Evolutionary conservation across 257 asterid species (phyloP).

Genomic region (Solanum rostratum): DNA sequence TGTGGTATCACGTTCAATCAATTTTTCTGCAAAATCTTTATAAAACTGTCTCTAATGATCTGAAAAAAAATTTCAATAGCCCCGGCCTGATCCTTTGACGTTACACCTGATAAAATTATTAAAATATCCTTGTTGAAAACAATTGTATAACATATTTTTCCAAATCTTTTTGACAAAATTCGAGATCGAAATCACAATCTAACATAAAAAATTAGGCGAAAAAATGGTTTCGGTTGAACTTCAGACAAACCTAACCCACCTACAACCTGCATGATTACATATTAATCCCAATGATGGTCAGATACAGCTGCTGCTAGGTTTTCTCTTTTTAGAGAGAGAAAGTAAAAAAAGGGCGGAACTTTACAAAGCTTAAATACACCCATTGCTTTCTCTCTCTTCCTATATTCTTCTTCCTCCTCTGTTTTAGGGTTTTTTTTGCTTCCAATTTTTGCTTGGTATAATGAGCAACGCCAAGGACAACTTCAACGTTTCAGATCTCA

Average conservation of each 20-base stretch:
- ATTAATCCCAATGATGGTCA: not conserved
- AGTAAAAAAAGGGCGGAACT: not conserved
- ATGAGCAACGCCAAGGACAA: constrained; percentile 27
- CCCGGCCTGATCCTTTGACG: no score
- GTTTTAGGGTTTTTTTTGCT: not conserved
- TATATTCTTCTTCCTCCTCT: not conserved
- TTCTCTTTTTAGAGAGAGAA: not conserved
- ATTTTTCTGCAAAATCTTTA: no score
- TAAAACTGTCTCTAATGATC: no score
- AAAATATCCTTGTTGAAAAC: no score
- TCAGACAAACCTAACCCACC: not conserved
- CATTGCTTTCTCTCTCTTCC: not conserved
- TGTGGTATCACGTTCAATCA: no score
- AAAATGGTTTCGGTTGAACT: not conserved
- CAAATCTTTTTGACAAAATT: no score
- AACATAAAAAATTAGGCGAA: no score
- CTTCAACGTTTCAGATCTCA: constrained; percentile 28
- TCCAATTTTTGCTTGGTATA: not conserved
- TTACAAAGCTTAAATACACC: not conserved
- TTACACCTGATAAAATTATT: no score
- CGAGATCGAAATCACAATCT: no score
- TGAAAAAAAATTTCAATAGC: no score
- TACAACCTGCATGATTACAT: not conserved
- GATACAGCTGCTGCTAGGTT: not conserved
- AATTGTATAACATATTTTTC: no score